Percentiles rank a stretch among this genome's conserved stretches.
phyloP scores from a whole-genome alignment of 352 stramenopile species.

The Phytophthora fragariaefolia region DNA sequence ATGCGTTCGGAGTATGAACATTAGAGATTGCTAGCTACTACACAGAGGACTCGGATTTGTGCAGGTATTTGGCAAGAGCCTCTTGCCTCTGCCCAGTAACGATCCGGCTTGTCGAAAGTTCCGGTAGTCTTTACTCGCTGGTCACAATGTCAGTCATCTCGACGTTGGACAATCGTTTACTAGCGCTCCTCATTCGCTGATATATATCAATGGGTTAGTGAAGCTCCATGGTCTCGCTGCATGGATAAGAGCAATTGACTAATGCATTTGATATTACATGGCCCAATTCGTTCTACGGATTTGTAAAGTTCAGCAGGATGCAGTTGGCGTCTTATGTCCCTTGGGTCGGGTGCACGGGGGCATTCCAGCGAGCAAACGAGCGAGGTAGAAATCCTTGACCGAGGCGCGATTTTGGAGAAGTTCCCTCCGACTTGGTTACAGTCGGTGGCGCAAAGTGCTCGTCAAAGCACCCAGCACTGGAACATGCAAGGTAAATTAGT shows the following conservation, averaged over 20 bases:
- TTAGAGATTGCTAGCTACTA: background rate
- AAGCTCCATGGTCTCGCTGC: too few species aligned
- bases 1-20: slow-evolving; percentile 1
- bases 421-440: slow-evolving; percentile 46
- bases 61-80: background rate
- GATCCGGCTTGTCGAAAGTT: slow-evolving; percentile 33
- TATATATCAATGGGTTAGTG: too few species aligned
- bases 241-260: too few species aligned
- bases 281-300: too few species aligned
- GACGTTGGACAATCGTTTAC: background rate
- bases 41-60: background rate
- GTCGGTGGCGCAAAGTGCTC: slow-evolving; percentile 49
- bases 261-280: too few species aligned
- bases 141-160: slow-evolving; percentile 5
- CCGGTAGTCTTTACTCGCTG: slow-evolving; percentile 14
- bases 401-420: slow-evolving; percentile 15
- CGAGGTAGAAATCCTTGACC: slow-evolving; percentile 38
- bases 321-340: slow-evolving; percentile 22
- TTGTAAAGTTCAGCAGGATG: too few species aligned
- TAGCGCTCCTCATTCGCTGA: too few species aligned
- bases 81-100: slow-evolving; percentile 18
- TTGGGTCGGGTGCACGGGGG: slow-evolving; percentile 50
- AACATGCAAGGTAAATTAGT: too few species aligned
- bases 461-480: slow-evolving; percentile 63
- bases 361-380: slow-evolving; percentile 48